A percentile compares a stretch with the other conserved stretches of the same genome.
Evolutionary conservation across 1,284 basidiomycete species (phyloP).

Genomic region (Erythrobasidium hasegawianum): DNA sequence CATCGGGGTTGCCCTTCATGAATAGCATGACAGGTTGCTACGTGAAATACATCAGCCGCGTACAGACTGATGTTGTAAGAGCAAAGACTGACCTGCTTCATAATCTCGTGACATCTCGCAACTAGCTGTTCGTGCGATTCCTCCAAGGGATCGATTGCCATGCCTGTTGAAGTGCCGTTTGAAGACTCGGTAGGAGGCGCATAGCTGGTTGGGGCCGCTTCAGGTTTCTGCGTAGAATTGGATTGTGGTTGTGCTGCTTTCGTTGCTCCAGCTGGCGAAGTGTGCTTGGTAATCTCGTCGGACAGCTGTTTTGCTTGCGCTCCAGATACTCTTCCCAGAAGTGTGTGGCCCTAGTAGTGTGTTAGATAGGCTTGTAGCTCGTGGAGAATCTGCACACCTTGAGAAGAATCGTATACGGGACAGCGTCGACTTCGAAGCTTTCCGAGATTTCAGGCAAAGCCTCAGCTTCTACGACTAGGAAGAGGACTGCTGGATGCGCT

Average conservation of each 20-base stretch:
- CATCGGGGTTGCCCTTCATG: conserved; percentile 91
- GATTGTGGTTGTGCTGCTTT: conserved; percentile 50
- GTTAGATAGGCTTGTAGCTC: not conserved
- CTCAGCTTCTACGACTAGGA: conserved; percentile 92
- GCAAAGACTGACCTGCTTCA: conserved; percentile 45
- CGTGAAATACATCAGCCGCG: not conserved
- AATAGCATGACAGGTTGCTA: conserved; percentile 73
- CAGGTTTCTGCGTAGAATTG: conserved; percentile 51
- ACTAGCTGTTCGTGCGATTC: conserved; percentile 45
- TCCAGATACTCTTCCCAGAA: conserved; percentile 75
- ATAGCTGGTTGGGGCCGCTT: conserved; percentile 13
- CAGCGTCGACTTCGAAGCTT: conserved; percentile 86
- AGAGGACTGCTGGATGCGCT: conserved; percentile 66
- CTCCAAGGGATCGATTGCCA: conserved; percentile 41
- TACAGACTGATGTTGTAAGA: conserved; percentile 24
- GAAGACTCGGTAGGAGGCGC: conserved; percentile 16
- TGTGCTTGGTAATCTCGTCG: conserved; percentile 61
- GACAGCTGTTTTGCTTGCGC: conserved; percentile 72
- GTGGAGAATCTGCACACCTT: conserved; percentile 52
- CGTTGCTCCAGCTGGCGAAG: conserved; percentile 36
- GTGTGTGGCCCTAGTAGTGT: conserved; percentile 71
- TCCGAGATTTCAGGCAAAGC: conserved; percentile 81
- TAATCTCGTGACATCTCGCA: conserved; percentile 48
- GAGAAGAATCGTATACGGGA: conserved; percentile 81
- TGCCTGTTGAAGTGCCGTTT: conserved; percentile 25